phyloP scores from a whole-genome alignment of 352 stramenopile genomes.

The Phytophthora nicotianae region DNA sequence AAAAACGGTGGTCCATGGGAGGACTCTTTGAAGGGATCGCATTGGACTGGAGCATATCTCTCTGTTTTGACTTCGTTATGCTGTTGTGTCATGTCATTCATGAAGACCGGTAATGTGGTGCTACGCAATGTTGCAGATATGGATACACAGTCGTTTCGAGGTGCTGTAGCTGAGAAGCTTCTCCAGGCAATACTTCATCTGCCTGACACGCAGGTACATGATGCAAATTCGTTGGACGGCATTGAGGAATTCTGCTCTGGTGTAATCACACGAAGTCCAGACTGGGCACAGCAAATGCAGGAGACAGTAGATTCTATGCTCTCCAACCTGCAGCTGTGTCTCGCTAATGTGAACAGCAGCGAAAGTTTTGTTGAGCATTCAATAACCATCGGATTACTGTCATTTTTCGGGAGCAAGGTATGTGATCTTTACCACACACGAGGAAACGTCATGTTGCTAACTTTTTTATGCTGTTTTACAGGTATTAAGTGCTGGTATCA shows the following conservation, averaged over 20 bases:
- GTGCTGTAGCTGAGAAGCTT: conserved; percentile 28
- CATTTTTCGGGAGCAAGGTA: conserved; percentile 44
- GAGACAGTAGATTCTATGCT: conserved; percentile 26
- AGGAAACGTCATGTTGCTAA: conserved; percentile 6
- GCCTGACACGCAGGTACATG: conserved; percentile 15
- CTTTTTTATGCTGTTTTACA: conserved; percentile 9
- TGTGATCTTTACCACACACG: background rate
- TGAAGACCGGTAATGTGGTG: conserved; percentile 10
- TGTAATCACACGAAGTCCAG: conserved; percentile 16
- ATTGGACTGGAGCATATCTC: conserved; percentile 32
- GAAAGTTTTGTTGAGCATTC: conserved; percentile 26
- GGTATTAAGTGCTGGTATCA: conserved; percentile 26
- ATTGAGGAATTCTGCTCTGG: conserved; percentile 39
- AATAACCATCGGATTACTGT: conserved; percentile 20
- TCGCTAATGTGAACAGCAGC: conserved; percentile 19
- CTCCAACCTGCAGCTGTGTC: conserved; percentile 14
- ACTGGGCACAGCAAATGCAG: conserved; percentile 32
- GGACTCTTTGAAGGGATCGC: conserved; percentile 5
- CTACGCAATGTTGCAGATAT: conserved; percentile 30
- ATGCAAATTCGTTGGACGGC: conserved; percentile 16
- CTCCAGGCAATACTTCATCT: conserved; percentile 25
- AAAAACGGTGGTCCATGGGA: conserved; percentile 34
- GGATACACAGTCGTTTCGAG: conserved; percentile 26
- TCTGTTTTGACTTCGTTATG: conserved; percentile 36
- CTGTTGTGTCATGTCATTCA: conserved; percentile 28